Evolutionary conservation across 2,329 filamentous ascomycete genomes (phyloP), one percentile per base, ranked within the genome.

Genomic region (Beauveria bassiana): DNA sequence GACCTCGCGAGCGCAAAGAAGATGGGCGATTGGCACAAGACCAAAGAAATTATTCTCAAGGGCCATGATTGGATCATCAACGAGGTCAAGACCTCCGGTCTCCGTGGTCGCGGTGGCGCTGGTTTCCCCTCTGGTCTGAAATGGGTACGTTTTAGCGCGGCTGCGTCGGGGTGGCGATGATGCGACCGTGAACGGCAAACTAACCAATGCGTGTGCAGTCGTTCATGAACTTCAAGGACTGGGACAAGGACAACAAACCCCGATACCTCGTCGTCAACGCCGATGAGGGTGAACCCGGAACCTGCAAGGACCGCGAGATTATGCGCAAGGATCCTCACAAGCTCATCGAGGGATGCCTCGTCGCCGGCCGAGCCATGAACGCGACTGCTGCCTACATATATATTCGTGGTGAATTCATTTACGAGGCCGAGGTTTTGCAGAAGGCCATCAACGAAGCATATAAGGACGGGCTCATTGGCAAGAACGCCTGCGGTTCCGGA

Each of bases 281-380:
- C 68, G 95, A 99, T 75, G 95, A 99, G 81, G 95, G 95, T 72
- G 95, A 99, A 79, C 95, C 95, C 34, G 95, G 95, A 76, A 99
- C 95, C 59, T 99, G 95, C 87, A 99, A 99, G 81, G 95, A 99
- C 77, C 89, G 95, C 73, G 95, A 99, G 78, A 99, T 99, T 69
- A 99, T 99, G 95, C 92, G 95, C 78, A 99, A 99, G 81, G 95
- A 99, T 75, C 95, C 95, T 65, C 95, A 99, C 83, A 99, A 99
- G 84, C 89, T 99, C 67, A 82, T 99, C 72, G 95, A 99, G 80
- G 95, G 95, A 74, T 99, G 95, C 77, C 82, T 99, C 66, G 89
- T 99, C 54, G 92, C 95, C 68, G 95, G 95, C 58, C 89, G 95
- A 73, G 93, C 95, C 73, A 99, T 99, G 95, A 99, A 99, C 80